Evolutionary conservation across 1,139 yeast genomes (phyloP).

Genomic region (Hemisphaericaspora xylanilytica): DNA sequence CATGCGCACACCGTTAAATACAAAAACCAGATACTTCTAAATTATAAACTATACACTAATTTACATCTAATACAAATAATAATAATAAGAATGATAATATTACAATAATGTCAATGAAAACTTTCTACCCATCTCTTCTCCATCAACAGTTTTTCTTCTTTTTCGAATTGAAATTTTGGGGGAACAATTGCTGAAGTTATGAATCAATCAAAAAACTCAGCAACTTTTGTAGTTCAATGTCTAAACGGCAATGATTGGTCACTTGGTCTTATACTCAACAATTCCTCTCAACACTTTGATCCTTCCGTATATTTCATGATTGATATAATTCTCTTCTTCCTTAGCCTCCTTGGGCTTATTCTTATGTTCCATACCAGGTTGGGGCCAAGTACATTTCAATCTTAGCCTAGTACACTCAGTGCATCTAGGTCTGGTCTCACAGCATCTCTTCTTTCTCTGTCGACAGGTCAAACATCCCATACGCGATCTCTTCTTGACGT

Average conservation of each 20-base stretch:
- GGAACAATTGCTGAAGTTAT: background rate
- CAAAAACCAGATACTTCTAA: background rate
- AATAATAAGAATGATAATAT: background rate
- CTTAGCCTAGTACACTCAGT: slow-evolving; percentile 42
- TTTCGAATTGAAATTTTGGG: background rate
- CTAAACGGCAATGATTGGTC: too few relatives aligned
- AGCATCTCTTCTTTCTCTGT: slow-evolving; percentile 45
- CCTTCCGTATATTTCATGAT: slow-evolving; percentile 55
- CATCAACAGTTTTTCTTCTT: too few relatives aligned
- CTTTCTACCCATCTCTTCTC: background rate
- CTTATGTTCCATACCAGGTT: slow-evolving; percentile 48
- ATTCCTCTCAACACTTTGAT: slow-evolving; percentile 63
- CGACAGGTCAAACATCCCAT: slow-evolving; percentile 50
- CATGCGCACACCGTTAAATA: background rate
- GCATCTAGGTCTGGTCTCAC: slow-evolving; percentile 43
- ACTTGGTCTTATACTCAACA: slow-evolving; percentile 42
- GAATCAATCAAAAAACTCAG: background rate
- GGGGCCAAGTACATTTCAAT: slow-evolving; percentile 50
- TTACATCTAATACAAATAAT: background rate
- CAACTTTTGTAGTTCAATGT: too few relatives aligned
- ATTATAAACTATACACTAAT: background rate
- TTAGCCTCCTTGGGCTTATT: slow-evolving; percentile 50
- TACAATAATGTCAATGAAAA: background rate
- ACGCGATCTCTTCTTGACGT: slow-evolving; percentile 35
- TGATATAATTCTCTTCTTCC: slow-evolving; percentile 44